Percentiles rank a stretch among this genome's conserved stretches.
Evolutionary conservation across 495 filamentous ascomycete genomes (phyloP).

Genomic region (Aspergillus indologenus): DNA sequence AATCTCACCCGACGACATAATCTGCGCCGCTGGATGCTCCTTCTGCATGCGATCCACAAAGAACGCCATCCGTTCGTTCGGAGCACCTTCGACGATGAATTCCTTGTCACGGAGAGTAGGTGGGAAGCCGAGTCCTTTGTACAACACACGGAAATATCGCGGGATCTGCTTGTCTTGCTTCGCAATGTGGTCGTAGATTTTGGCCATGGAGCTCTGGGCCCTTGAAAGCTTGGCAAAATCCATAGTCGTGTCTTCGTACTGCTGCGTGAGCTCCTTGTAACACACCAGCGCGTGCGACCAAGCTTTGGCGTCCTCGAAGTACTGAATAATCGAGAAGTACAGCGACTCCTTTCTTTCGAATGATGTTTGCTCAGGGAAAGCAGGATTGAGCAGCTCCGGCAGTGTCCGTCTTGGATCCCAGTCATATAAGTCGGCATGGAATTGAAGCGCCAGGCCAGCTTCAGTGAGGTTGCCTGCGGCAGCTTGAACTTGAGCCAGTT

Average conservation of each 20-base stretch:
- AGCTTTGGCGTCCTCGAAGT: conserved; percentile 87
- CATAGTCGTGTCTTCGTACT: conserved; percentile 86
- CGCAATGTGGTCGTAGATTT: conserved; percentile 81
- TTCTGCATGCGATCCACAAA: conserved; percentile 94
- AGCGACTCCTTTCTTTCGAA: conserved; percentile 93
- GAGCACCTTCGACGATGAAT: conserved; percentile 82
- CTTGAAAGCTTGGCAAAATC: conserved; percentile 91
- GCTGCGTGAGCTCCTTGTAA: conserved; percentile 83
- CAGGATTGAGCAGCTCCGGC: conserved; percentile 65
- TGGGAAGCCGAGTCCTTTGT: conserved; percentile 89
- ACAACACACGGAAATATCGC: conserved; percentile 89
- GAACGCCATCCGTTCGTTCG: conserved; percentile 68
- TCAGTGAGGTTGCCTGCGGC: conserved; percentile 78
- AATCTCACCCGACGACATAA: conserved; percentile 65
- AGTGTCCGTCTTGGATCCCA: conserved; percentile 78
- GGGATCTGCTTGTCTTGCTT: conserved; percentile 74
- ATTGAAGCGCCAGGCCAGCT: conserved; percentile 83
- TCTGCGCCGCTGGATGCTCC: conserved; percentile 83
- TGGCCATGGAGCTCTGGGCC: conserved; percentile 87
- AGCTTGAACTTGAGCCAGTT: conserved; percentile 76
- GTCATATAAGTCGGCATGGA: conserved; percentile 89
- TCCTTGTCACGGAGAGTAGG: conserved; percentile 79
- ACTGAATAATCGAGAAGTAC: conserved; percentile 90
- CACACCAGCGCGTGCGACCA: conserved; percentile 89
- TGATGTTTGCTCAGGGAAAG: conserved; percentile 76